These are phyloP conservation scores for Nicotiana noctiflora DNA, from an alignment of 257 asterid species.

Conservation along the genomic window DNA sequence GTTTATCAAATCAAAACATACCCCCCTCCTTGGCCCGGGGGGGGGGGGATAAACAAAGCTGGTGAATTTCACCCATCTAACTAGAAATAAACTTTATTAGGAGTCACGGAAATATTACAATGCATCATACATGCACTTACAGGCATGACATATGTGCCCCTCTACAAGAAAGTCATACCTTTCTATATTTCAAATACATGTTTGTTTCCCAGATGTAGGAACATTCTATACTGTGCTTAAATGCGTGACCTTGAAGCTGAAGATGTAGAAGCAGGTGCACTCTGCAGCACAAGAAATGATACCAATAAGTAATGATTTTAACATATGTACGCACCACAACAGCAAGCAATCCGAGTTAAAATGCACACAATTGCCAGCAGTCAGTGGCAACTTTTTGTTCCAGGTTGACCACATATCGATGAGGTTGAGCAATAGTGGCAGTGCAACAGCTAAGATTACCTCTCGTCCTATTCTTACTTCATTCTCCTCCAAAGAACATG, in stretches of 20 bases:
- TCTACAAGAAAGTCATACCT: neutral
- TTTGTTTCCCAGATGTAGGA: conserved; percentile 1
- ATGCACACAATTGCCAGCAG: neutral
- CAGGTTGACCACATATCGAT: neutral
- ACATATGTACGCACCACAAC: neutral
- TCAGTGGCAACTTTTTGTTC: neutral
- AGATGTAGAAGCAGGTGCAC: conserved; percentile 55
- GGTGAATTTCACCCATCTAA: neutral
- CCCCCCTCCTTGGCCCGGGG: neutral
- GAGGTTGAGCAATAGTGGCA: neutral
- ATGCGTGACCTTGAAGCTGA: conserved; percentile 63
- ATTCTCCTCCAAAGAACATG: neutral
- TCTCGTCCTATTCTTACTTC: neutral
- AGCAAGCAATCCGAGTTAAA: neutral
- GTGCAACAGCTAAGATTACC: neutral
- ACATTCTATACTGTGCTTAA: conserved; percentile 16
- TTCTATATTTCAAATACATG: neutral
- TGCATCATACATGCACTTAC: neutral
- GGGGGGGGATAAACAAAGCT: neutral
- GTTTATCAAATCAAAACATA: neutral
- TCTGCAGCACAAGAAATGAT: conserved; percentile 40
- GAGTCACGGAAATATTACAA: neutral
- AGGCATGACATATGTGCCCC: neutral
- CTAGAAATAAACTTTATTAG: neutral
- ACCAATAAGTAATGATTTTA: neutral